Conservation (phyloP, 805 yeast species). For the Huiozyma sinensis region DNA sequence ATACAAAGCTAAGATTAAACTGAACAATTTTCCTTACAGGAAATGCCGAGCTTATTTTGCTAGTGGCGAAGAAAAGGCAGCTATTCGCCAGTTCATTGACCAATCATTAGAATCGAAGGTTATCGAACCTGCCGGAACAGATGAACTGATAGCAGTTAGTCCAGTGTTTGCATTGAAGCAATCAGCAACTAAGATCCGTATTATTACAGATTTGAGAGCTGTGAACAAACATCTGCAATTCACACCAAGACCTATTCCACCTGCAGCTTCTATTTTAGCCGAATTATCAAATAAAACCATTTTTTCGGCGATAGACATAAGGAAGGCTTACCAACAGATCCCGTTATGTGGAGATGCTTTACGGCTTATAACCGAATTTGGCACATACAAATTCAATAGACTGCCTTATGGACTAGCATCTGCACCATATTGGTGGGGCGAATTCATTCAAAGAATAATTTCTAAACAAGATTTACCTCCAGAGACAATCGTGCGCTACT, state of each 20-base stretch:
- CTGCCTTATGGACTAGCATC: conserved; percentile 2
- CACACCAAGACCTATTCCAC: conserved; percentile 3
- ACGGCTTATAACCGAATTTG: conserved; percentile 2
- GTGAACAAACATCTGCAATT: conserved; percentile 1
- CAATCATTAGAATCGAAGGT: not conserved
- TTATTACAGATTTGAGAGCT: conserved; percentile 2
- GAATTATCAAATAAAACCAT: conserved; percentile 1
- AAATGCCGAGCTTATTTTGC: not conserved
- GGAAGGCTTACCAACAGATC: conserved; percentile 1
- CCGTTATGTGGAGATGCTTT: conserved; percentile 1
- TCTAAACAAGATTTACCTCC: not conserved
- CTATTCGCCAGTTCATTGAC: not conserved
- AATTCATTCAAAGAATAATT: not conserved
- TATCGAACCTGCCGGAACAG: too few relatives aligned
- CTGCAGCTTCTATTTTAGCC: conserved; percentile 2
- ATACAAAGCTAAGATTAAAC: not conserved
- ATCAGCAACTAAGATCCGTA: not conserved
- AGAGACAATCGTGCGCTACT: not conserved
- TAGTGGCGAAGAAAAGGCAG: not conserved
- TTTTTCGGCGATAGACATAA: conserved; percentile 4
- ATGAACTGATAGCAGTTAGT: not conserved
- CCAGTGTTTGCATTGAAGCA: not conserved
- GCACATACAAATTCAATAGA: conserved; percentile 1
- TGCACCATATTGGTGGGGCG: conserved; percentile 1
- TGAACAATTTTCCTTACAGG: not conserved